Conservation (phyloP, 768 basidiomycete species). For the Trametes coccinea region DNA sequence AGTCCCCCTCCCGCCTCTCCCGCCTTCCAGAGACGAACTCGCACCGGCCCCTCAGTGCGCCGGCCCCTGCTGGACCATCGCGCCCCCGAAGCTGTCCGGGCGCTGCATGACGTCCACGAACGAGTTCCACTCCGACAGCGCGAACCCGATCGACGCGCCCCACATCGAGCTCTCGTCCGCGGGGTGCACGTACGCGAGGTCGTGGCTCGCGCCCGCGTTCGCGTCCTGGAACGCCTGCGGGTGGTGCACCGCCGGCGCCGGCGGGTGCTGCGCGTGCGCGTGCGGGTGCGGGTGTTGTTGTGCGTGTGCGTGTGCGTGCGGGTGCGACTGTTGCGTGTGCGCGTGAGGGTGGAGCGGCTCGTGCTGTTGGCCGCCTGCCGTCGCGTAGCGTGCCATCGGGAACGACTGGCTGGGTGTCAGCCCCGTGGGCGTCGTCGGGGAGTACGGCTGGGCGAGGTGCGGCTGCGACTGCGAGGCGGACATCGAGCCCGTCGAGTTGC, state of each 20-base stretch:
- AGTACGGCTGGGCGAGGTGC: slow-evolving; percentile 9
- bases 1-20: no score
- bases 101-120: slow-evolving; percentile 68
- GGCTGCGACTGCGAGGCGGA: slow-evolving; percentile 6
- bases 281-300: slow-evolving; percentile 11
- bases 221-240: slow-evolving; percentile 9
- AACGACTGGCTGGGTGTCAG: slow-evolving; percentile 5
- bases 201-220: background rate
- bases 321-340: background rate
- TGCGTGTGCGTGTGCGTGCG: background rate
- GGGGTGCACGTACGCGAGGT: slow-evolving; percentile 40
- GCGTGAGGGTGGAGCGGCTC: background rate
- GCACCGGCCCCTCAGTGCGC: background rate
- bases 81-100: slow-evolving; percentile 26
- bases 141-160: slow-evolving; percentile 74
- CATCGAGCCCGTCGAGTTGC: background rate
- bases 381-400: slow-evolving; percentile 4
- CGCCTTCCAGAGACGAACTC: no score
- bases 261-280: slow-evolving; percentile 5
- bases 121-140: slow-evolving; percentile 71
- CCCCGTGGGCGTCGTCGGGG: background rate
- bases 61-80: slow-evolving; percentile 13
- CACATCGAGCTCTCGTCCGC: slow-evolving; percentile 69
- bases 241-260: slow-evolving; percentile 5
- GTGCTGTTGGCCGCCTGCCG: background rate